Evolutionary conservation across 306 rosid genomes (phyloP).

Genomic region (Trifolium subterraneum): DNA sequence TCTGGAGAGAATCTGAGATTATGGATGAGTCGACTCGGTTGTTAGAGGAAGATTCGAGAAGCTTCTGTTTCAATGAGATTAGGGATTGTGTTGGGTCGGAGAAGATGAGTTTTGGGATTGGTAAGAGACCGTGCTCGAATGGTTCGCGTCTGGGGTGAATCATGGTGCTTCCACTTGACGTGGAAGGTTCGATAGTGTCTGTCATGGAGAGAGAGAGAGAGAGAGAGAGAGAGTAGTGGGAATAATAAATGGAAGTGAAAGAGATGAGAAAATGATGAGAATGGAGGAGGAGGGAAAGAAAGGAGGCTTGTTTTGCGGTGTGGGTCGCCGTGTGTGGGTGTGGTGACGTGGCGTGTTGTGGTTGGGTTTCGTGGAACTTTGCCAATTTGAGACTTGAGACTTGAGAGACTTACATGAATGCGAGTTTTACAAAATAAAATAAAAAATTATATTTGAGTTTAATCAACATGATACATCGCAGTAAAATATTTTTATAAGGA

Average conservation of each 20-base stretch:
- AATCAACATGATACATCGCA: too few species aligned
- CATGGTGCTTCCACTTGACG: conserved; percentile 53
- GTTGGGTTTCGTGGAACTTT: not conserved
- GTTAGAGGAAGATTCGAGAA: conserved; percentile 52
- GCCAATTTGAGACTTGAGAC: not conserved
- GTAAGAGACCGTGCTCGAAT: conserved; percentile 88
- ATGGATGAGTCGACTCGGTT: conserved; percentile 59
- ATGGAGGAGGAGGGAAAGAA: not conserved
- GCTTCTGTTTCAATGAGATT: conserved; percentile 69
- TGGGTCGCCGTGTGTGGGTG: not conserved
- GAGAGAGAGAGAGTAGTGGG: conserved; percentile 6
- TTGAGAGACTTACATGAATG: too few species aligned
- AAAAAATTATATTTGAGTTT: too few species aligned
- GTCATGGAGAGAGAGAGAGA: conserved; percentile 55
- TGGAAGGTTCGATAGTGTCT: conserved; percentile 65
- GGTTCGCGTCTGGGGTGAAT: conserved; percentile 88
- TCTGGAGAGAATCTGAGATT: conserved; percentile 80
- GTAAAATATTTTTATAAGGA: too few species aligned
- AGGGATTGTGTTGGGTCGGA: conserved; percentile 91
- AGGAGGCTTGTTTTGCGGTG: conserved; percentile 2
- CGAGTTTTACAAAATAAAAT: too few species aligned
- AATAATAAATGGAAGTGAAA: conserved; percentile 1
- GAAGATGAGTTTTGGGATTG: conserved; percentile 81
- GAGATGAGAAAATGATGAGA: not conserved
- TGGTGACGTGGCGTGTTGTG: not conserved